Evolutionary conservation across 805 yeast species (phyloP), one percentile per base, ranked within the genome.

Genomic region (Kregervanrija pseudodelftensis): DNA sequence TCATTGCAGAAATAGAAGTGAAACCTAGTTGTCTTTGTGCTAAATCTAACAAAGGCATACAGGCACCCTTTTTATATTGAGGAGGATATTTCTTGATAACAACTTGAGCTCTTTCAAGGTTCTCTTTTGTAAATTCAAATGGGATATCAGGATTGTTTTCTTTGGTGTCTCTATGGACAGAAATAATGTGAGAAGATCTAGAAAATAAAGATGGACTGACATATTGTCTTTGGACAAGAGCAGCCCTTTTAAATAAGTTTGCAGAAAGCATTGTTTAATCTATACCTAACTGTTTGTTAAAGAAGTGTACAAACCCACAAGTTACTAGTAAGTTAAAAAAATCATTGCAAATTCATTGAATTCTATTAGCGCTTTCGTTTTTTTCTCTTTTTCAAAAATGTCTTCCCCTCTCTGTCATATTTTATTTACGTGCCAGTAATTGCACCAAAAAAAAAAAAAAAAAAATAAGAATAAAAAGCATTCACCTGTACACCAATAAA

Each of bases 21-120:
- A 82, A 86, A 0, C 95, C 95, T 45, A 73, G 72, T 66, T 86
- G 95, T 58, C 95, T 83, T 68, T 86, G 95, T 36, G 93, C 95
- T 51, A 86, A 70, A 60, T 85, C 95, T 50, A 86, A 73, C 49
- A 86, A 72, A 9, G 95, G 95, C 95, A 86, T 87, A 47, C 81
- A 80, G 2, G 95, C 95, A 31, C 83, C 85, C 67, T 87, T 87
- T 63, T 85, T 86, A 66, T 87, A 86, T 61, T 86, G 91, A 28
- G 85, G 72, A 10, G 95, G 95, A 63, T 86, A 86, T 68, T 85
- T 85, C 56, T 83, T 77, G 43, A 86, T 73, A 58, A 86, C 77
- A 49, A 76, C 81, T 47, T 81, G 67, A n/a, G 95, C 95, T 53
- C 85, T 71, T 51, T 71, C 67, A 59, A 67, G 55, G 69, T 85